These are phyloP conservation scores for Stachybotrys chartarum DNA, from an alignment of 2,329 filamentous ascomycete species.

Conservation along the genomic window DNA sequence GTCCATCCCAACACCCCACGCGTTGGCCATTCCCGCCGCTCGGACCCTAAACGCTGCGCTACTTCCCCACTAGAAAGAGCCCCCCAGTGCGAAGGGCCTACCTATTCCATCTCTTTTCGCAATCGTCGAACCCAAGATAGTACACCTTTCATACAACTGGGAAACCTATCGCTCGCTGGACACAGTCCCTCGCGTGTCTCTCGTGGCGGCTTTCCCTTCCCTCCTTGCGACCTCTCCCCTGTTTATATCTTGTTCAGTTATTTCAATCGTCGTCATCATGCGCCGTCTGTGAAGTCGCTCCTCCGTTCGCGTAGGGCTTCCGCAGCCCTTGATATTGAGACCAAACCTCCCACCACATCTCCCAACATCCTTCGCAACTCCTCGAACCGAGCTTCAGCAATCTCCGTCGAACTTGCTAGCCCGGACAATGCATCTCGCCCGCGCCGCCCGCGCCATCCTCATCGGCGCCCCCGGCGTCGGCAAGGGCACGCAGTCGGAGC, in stretches of 20 bases:
- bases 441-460: conserved; percentile 87
- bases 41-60: no score
- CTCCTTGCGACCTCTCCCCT: not conserved
- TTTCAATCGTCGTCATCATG: not conserved
- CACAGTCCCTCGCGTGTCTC: not conserved
- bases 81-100: no score
- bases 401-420: not conserved
- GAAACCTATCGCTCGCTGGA: no score
- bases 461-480: conserved; percentile 94
- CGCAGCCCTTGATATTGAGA: not conserved
- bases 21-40: no score
- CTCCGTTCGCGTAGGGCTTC: not conserved
- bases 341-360: not conserved
- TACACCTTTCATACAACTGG: no score
- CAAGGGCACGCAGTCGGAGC: conserved; percentile 92
- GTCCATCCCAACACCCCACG: no score
- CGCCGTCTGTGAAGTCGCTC: not conserved
- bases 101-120: no score
- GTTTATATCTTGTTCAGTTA: not conserved
- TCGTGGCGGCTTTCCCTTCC: not conserved
- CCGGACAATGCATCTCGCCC: conserved; percentile 55
- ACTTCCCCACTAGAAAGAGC: no score
- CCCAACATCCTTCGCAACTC: not conserved
- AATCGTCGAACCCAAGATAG: no score
- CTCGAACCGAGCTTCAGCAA: conserved; percentile 9